Evolutionary conservation across 148 eudicot genomes (phyloP).

Genomic region (Rhododendron simsii): DNA sequence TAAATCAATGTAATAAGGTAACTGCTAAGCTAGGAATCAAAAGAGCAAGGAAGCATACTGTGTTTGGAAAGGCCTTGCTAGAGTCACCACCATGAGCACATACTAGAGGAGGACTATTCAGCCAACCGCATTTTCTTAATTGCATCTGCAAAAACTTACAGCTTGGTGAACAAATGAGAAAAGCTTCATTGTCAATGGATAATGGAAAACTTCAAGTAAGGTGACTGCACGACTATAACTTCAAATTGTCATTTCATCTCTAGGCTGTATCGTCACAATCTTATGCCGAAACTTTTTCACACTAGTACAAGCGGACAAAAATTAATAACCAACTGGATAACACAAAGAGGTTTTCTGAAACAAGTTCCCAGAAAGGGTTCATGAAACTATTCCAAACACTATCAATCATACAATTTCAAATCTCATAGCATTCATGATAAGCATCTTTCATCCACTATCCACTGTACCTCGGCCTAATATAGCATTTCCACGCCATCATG

Average conservation of each 20-base stretch:
- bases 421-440: background rate
- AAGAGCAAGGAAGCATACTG: slow-evolving; percentile 43
- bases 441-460: background rate
- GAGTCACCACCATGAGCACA: slow-evolving; percentile 99
- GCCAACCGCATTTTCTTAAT: slow-evolving; percentile 71
- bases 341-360: background rate
- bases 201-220: background rate
- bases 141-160: slow-evolving; percentile 50
- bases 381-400: background rate
- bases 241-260: background rate
- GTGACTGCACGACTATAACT: background rate
- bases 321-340: background rate
- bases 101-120: slow-evolving; percentile 74
- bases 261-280: background rate
- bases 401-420: background rate
- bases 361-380: background rate
- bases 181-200: background rate
- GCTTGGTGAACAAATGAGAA: background rate
- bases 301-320: background rate
- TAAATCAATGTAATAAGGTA: background rate
- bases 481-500: background rate
- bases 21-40: background rate
- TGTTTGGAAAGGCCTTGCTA: slow-evolving; percentile 77
- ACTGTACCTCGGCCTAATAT: background rate
- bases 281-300: background rate